Conservation (phyloP, 305 asterid genomes). For the Fraxinus platypoda region DNA sequence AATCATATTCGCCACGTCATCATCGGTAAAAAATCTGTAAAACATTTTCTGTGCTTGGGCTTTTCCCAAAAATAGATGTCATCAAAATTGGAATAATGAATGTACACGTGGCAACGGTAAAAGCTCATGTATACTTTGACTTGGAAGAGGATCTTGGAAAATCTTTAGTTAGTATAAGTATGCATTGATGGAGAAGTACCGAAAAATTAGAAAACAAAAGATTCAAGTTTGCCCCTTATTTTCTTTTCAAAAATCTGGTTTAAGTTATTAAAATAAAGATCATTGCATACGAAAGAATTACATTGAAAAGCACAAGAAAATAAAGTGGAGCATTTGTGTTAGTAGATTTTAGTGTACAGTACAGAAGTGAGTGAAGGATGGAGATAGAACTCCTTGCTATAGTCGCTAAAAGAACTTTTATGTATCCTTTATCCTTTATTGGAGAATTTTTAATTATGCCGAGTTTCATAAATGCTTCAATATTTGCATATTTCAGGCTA, state of each 20-base stretch:
- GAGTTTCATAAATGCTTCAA: neutral
- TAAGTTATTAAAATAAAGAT: neutral
- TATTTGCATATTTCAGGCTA: slow-evolving; percentile 42
- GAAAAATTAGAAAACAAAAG: neutral
- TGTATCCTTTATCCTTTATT: neutral
- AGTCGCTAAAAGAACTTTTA: neutral
- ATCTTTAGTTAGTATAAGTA: neutral
- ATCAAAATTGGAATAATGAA: neutral
- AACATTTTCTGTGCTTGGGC: too few relatives aligned
- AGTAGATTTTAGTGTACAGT: neutral
- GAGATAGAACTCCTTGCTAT: neutral
- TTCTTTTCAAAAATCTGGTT: neutral
- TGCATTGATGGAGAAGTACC: neutral
- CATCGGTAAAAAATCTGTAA: too few relatives aligned
- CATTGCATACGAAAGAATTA: neutral
- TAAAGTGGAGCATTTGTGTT: neutral
- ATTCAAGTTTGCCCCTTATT: neutral
- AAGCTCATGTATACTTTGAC: neutral
- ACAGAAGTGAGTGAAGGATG: neutral
- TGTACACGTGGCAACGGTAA: neutral
- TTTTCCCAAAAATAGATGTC: neutral
- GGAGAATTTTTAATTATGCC: neutral
- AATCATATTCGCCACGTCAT: too few relatives aligned
- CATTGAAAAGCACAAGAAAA: neutral
- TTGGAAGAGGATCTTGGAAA: neutral